Conservation (phyloP, 495 filamentous ascomycete genomes). For the Aspergillus funiculosus region DNA sequence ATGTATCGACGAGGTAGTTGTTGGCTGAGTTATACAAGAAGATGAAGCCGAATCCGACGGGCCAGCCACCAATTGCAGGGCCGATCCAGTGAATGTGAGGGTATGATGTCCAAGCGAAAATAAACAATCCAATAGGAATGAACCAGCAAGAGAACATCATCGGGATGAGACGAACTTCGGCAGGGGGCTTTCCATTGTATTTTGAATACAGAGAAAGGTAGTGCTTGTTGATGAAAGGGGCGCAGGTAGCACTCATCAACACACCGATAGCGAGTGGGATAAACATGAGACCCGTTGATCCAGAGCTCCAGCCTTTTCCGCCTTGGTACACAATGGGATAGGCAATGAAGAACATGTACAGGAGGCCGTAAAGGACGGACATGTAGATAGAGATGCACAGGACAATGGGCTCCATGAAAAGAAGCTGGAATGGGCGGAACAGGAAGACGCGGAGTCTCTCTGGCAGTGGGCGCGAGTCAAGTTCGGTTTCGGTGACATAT, state of each 20-base stretch:
- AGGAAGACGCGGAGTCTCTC: constrained; percentile 63
- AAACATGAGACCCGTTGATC: constrained; percentile 75
- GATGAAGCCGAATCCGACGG: constrained; percentile 79
- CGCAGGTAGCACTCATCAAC: constrained; percentile 55
- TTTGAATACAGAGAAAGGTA: constrained; percentile 58
- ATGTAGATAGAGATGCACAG: constrained; percentile 72
- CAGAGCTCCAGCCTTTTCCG: constrained; percentile 66
- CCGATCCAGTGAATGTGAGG: constrained; percentile 60
- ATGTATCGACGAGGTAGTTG: constrained; percentile 77
- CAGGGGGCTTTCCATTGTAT: constrained; percentile 62
- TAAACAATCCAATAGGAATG: constrained; percentile 71
- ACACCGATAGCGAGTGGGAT: constrained; percentile 68
- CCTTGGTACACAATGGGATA: constrained; percentile 72
- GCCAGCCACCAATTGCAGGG: constrained; percentile 65
- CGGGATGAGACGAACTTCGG: constrained; percentile 70
- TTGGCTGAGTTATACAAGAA: constrained; percentile 81
- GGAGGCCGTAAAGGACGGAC: constrained; percentile 68
- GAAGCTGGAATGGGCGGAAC: constrained; percentile 70
- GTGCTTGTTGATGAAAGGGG: constrained; percentile 69
- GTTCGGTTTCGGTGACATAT: constrained; percentile 67
- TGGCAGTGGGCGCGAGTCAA: constrained; percentile 58
- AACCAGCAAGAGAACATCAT: constrained; percentile 85
- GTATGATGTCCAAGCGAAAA: constrained; percentile 81
- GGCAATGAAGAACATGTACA: constrained; percentile 80
- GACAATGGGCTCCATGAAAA: constrained; percentile 75